Base-by-base conservation (phyloP, 2,329 filamentous ascomycete genomes). In the Akanthomyces dipterigenus region DNA sequence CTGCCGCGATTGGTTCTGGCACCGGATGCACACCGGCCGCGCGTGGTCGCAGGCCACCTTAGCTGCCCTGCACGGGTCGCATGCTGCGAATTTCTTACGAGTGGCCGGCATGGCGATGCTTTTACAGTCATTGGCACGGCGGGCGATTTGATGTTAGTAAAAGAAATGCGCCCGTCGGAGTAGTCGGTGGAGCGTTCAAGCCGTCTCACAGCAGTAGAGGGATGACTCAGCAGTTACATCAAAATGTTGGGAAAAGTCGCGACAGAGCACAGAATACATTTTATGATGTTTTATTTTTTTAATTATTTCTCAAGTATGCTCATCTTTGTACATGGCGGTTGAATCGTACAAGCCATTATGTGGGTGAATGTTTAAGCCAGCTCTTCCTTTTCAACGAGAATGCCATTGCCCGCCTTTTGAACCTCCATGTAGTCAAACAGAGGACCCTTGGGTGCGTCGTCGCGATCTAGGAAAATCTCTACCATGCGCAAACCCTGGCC, bases 401-500 rank as follows among this genome's bases (percentile, higher is more conserved):
- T 59, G 16, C 61, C 49, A 14, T 64, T 55, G 6, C 54, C 51
- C n/a, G 54, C 59, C 53, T 61, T 64, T 50, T 66, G 65, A 12
- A 48, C 50, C 26, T 64, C 60, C 24, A 68, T 55, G 18, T 61
- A 63, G 16, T 64, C 53, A 12, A 49, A 24, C 31, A 70, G 50
- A 12, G 65, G 64, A 1, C 71, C 70, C 16, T 58, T 34, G 1
- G 70, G 70, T 2, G 66, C 68, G 63, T 74, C 72, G 46, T 73
- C 72, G 5, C 68, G 65, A 4, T 69, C 71, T 63, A 73, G 64
- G 7, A 71, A 62, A 4, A 75, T 64, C 55, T 75, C 72, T 0
- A 74, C 67, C 69, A 75, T 72, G 51, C 68, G 68, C 22, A 75
- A 55, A 0, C 68, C 71, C n/a, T 64, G 61, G 0, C 63, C 67